Percentiles rank a stretch among this genome's conserved stretches.
Conservation (phyloP, 2,329 filamentous ascomycete genomes). For the Venturia aucupariae region DNA sequence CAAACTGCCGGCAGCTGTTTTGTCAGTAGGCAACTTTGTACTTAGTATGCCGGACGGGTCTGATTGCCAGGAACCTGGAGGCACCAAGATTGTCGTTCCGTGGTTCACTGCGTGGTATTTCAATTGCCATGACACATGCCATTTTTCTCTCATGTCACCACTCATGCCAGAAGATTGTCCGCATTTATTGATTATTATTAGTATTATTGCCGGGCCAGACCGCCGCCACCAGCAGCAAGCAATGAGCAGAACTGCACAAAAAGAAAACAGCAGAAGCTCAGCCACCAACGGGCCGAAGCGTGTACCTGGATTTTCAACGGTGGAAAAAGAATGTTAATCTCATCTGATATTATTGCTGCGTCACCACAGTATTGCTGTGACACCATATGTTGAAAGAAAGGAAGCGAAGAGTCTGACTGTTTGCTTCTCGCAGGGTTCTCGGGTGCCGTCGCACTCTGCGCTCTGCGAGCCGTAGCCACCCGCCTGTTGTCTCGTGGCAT, state of each 20-base stretch:
- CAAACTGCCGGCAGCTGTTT: neutral
- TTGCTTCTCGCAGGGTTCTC: neutral
- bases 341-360: neutral
- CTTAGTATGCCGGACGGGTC: neutral
- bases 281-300: constrained; percentile 2
- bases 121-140: neutral
- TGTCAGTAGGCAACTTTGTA: neutral
- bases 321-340: neutral
- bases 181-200: neutral
- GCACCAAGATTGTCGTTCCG: neutral
- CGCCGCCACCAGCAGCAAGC: neutral
- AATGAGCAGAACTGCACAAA: neutral
- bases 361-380: neutral
- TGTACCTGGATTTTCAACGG: constrained; percentile 1
- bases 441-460: neutral
- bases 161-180: neutral
- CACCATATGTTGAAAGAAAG: neutral
- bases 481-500: neutral
- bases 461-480: neutral
- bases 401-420: neutral
- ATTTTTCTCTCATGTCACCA: neutral
- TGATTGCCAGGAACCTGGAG: neutral
- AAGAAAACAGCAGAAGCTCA: neutral
- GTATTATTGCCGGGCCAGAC: neutral
- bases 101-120: neutral